Evolutionary conservation across 805 yeast species (phyloP), one percentile per base, ranked within the genome.

Genomic region (Schwanniomyces sp.): DNA sequence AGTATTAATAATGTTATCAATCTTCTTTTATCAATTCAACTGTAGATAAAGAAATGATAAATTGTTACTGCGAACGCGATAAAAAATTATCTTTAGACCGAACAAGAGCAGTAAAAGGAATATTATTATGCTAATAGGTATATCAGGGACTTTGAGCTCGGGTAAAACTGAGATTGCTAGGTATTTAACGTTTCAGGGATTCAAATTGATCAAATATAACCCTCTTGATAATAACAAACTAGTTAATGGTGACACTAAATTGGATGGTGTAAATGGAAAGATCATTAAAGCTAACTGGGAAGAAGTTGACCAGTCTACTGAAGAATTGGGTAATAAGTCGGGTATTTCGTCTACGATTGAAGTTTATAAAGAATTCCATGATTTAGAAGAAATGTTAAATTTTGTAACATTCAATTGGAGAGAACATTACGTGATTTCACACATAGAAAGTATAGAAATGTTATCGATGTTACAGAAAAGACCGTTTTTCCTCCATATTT

Each of bases 401-500:
- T 76, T 74, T 56, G 88, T 82, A 11, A 91, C 96, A 0, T 59
- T 64, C 34, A 71, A 82, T 47, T 91, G 96, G 91, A 68, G 74
- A 18, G 66, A 75, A 11, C 70, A 85, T 55, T 83, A 70, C 56
- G 95, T 88, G 2, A 59, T 86, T 3, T 63, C 79, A 0, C 79
- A 80, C 46, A 70, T 86, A 10, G 63, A 66, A 2, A 70, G 70
- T 18, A 52, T 75, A 11, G 66, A 63, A 4, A 61, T 76, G 43
- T 70, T 86, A 24, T 69, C 72, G 2, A 67, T 64, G 21, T 64
- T 87, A 5, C 70, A 77, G 29, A 82, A 84, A 51, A 69, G 96
- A 47, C 97, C 97, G 0, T 91, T 88, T 61, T 90, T 91, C 60
- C 75, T 90, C 21, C 96, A 90, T 61, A 56, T 91, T 3, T 77